These are phyloP conservation scores for Fagus crenata DNA, from an alignment of 306 rosid species.

Conservation along the genomic window DNA sequence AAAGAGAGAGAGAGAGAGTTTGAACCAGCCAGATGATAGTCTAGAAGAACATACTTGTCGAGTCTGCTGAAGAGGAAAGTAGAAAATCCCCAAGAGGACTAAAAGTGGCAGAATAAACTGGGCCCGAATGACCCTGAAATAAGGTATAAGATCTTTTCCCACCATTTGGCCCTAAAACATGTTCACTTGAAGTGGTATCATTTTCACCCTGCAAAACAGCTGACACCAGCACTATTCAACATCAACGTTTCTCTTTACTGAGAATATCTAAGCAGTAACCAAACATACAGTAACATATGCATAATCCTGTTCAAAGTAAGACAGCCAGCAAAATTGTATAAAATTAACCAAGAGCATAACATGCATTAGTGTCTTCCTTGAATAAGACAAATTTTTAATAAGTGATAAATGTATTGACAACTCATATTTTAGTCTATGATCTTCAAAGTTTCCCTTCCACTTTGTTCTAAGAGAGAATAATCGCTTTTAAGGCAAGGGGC, in stretches of 20 bases:
- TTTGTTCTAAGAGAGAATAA: background rate
- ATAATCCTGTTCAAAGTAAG: background rate
- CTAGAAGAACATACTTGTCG: slow-evolving; percentile 60
- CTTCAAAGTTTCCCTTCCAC: background rate
- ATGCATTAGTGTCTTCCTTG: background rate
- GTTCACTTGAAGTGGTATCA: slow-evolving; percentile 60
- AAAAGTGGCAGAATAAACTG: slow-evolving; percentile 84
- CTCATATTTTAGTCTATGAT: too few species aligned
- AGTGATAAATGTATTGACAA: background rate
- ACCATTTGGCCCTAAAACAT: slow-evolving; percentile 50
- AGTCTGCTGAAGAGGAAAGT: slow-evolving; percentile 90
- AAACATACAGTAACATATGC: background rate
- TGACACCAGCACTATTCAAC: slow-evolving; percentile 42
- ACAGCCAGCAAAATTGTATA: background rate
- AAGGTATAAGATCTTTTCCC: slow-evolving; percentile 71
- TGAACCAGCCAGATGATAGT: slow-evolving; percentile 16
- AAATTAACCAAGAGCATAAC: background rate
- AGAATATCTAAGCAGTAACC: slow-evolving; percentile 9
- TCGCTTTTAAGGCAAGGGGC: too few species aligned
- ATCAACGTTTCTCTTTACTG: slow-evolving; percentile 8
- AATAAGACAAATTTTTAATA: background rate
- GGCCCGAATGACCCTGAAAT: slow-evolving; percentile 98
- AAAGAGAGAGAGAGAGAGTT: background rate
- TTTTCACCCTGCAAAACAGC: slow-evolving; percentile 78
- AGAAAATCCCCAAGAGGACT: slow-evolving; percentile 87